Conservation (phyloP, 345 rosid species). For the Rhodamnia rubescens region DNA sequence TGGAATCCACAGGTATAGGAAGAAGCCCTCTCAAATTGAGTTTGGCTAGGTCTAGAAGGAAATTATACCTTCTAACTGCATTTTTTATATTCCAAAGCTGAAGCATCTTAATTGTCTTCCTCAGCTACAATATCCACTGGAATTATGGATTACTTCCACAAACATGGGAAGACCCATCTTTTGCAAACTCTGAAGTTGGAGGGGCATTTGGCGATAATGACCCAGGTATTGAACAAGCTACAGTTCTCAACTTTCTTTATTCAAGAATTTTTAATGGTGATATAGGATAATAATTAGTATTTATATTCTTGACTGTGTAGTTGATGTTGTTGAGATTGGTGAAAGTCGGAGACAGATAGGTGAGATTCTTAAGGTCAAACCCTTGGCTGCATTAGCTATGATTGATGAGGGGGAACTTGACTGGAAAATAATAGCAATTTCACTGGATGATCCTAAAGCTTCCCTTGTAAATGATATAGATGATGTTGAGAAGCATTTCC, state of each 20-base stretch:
- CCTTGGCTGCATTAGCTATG: constrained; percentile 89
- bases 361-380: constrained; percentile 72
- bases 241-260: not conserved
- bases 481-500: constrained; percentile 89
- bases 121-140: constrained; percentile 90
- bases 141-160: constrained; percentile 97
- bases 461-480: constrained; percentile 80
- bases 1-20: not conserved
- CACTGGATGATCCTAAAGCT: constrained; percentile 93
- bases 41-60: not conserved
- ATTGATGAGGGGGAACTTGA: constrained; percentile 98
- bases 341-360: constrained; percentile 57
- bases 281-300: not conserved
- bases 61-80: not conserved
- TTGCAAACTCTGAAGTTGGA: constrained; percentile 72
- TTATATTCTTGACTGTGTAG: constrained; percentile 17
- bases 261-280: not conserved
- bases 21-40: not conserved
- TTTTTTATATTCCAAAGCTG: not conserved
- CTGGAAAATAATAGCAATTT: constrained; percentile 94
- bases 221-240: constrained; percentile 40
- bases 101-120: not conserved
- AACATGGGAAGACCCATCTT: constrained; percentile 98
- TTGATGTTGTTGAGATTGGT: constrained; percentile 96
- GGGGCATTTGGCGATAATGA: constrained; percentile 94